Base-by-base conservation (phyloP, 148 eudicot species). In the Rhododendron williamsianum region DNA sequence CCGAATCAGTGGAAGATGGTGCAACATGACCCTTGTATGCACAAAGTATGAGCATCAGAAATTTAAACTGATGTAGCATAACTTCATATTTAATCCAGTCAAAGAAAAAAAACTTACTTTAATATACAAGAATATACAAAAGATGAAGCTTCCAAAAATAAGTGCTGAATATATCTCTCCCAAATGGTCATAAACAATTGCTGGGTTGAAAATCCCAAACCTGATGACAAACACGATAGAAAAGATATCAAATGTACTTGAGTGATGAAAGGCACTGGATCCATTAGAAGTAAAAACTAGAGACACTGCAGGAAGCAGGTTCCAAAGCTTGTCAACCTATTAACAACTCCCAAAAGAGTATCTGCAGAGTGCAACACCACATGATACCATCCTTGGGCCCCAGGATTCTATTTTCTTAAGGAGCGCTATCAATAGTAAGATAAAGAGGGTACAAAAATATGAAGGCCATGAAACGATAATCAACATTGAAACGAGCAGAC, bases 91-190 rank as follows among this genome's bases (percentile, higher is more conserved):
- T 38, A 52, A 71, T 46, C 15, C 41, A 56, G 35, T 58, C 51
- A 36, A 51, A 23, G 36, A 27, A 69, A 71, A 52, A 86, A 63
- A 45, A 13, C 95, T 58, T 81, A 96, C 99, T 85, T 96, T 96
- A 51, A 96, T 87, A 91, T 93, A 95, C 90, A 96, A 87, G 85
- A 95, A 86, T 78, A 93, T 82, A 78, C 99, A 95, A 86, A 96
- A 96, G 89, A 96, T 81, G 80, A 96, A 88, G 95, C 99, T 96
- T 77, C 99, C 99, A 80, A 95, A 89, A 86, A 96, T 94, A 30
- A 96, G 97, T 56, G 99, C 92, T 41, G 99, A 96, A 85, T 85
- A 96, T 84, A 95, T 95, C 88, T 96, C 98, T 86, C 99, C 99
- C 93, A 96, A 83, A 88, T 93, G 99, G 85, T 96, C 99, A 91